Evolutionary conservation across 805 yeast species (phyloP), one percentile per base, ranked within the genome.

Genomic region (Kockiozyma suomiensis): DNA sequence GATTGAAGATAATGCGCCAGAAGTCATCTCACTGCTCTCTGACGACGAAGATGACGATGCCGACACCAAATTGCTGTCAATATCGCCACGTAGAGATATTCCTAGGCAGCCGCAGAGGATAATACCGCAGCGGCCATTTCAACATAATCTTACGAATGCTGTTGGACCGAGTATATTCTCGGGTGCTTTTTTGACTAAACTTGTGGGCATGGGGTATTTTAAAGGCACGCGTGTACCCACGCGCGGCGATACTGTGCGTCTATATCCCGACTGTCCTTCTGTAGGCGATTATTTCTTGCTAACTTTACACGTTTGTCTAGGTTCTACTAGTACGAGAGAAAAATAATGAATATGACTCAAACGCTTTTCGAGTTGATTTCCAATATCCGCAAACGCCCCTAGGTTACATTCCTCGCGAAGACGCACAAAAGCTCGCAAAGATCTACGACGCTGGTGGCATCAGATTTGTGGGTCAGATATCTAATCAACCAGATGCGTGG

Each of bases 41-140:
- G 64, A 59, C 57, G 64, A 59, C 42, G 64, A 59, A 32, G 59
- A 49, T 19, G 21, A 3, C 7, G 47, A 42, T 42, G 47, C n/a
- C 8, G 49, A 45, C 7, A 10, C 25, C 5, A 12, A 30, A 13
- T 7, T 45, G 15, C 49, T 45, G 13, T 6, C 6, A 21, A 30
- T 45, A 8, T 45, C 49, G 19, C 49, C 49, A 3, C 49, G 49
- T 17, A 26, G 15, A n/a, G 25, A 26, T 26, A 25, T 45, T n/a
- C 10, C 25, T 15, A 45, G 30, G 23, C 49, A 45, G 23, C 32
- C 32, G 8, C 48, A n/a, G n/a, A n/a, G n/a, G n/a, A n/a, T n/a
- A n/a, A n/a, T n/a, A n/a, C n/a, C n/a, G n/a, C n/a, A n/a, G n/a
- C 33, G 10, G 33, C 33, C 33, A 30, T 30, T 30, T 6, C 10